phyloP scores from a whole-genome alignment of 1,284 basidiomycete genomes.

The Afroboletus lepidellus region DNA sequence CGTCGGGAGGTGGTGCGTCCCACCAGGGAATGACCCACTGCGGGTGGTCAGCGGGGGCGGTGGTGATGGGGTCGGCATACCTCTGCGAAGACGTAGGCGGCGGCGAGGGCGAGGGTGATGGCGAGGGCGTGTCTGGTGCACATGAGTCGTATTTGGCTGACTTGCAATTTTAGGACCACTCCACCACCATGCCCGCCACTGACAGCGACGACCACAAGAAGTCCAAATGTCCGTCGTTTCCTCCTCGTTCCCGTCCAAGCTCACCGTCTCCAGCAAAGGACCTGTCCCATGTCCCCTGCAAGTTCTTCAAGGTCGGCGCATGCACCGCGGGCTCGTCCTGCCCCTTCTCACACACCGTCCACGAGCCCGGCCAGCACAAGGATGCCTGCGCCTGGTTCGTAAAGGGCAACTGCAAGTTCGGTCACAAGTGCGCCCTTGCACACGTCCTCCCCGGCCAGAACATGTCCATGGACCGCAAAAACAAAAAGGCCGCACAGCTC shows the following conservation, averaged over 20 bases:
- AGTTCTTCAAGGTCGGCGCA: slow-evolving; percentile 93
- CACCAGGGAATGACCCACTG: slow-evolving; percentile 6
- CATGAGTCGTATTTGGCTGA: background rate
- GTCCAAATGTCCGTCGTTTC: slow-evolving; percentile 27
- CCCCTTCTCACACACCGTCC: slow-evolving; percentile 82
- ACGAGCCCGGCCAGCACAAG: slow-evolving; percentile 79
- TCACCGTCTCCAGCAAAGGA: slow-evolving; percentile 62
- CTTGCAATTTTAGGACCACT: too few relatives aligned
- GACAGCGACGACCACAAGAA: slow-evolving; percentile 27
- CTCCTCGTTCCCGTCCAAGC: background rate
- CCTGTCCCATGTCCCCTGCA: slow-evolving; percentile 95
- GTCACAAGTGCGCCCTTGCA: slow-evolving; percentile 93
- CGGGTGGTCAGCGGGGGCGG: background rate
- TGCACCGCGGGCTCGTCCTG: slow-evolving; percentile 95
- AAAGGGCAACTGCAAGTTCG: slow-evolving; percentile 97
- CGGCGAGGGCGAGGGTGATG: slow-evolving; percentile 14
- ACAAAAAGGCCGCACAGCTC: slow-evolving; percentile 92
- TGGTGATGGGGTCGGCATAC: background rate
- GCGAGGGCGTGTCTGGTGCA: background rate
- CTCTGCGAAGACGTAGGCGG: slow-evolving; percentile 22
- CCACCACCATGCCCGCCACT: slow-evolving; percentile 27
- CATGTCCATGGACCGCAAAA: slow-evolving; percentile 96
- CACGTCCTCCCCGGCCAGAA: slow-evolving; percentile 93
- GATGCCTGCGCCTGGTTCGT: slow-evolving; percentile 95
- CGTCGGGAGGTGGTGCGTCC: background rate